Percentiles rank a stretch among this genome's conserved stretches.
Conservation (phyloP, 2,329 filamentous ascomycete genomes). For the Colletotrichum neosansevieriae region DNA sequence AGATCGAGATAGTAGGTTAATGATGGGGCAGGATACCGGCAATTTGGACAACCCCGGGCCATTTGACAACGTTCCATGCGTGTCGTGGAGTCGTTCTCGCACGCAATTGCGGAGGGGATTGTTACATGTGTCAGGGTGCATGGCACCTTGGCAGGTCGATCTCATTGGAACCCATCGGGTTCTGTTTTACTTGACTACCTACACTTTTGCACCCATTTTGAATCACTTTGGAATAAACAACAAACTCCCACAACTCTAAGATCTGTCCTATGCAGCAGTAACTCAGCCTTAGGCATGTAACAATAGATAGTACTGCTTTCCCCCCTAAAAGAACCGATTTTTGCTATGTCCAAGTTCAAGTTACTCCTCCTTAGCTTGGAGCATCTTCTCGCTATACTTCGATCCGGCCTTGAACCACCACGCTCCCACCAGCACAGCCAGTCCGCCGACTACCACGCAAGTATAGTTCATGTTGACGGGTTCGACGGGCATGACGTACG, state of each 20-base stretch:
- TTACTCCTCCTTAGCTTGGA: constrained; percentile 49
- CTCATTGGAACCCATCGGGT: not conserved
- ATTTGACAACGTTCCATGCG: not conserved
- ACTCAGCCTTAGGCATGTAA: too few species aligned
- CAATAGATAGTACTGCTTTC: too few species aligned
- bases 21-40: constrained; percentile 4
- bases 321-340: too few species aligned
- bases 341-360: not conserved
- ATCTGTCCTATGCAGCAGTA: too few species aligned
- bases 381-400: constrained; percentile 53
- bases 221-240: too few species aligned
- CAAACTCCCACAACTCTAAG: too few species aligned
- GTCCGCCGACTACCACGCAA: constrained; percentile 57
- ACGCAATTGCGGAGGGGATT: constrained; percentile 8
- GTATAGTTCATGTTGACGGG: constrained; percentile 62
- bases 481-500: constrained; percentile 54
- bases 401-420: constrained; percentile 59
- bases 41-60: not conserved
- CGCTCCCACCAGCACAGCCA: constrained; percentile 50
- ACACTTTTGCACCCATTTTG: too few species aligned
- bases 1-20: not conserved
- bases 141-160: not conserved
- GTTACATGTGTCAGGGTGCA: constrained; percentile 10
- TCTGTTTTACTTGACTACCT: too few species aligned
- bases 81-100: not conserved